Conservation (phyloP, 805 yeast genomes). For the Suhomyces kilbournensis region DNA sequence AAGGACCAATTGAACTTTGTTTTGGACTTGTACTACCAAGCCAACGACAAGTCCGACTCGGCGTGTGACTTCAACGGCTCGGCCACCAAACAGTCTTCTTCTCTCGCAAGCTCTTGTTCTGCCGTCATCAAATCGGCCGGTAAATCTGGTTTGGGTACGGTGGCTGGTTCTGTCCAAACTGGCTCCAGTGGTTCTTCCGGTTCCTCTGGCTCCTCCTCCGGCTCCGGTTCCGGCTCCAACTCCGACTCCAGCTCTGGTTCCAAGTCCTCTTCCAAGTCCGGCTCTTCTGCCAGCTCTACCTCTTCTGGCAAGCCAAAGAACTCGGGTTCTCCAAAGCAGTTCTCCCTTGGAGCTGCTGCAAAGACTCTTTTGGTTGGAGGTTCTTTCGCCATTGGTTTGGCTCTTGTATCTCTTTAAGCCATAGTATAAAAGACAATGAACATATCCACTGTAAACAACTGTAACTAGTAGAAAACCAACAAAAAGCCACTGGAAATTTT, state of each 20-base stretch:
- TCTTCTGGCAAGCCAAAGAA: slow-evolving; percentile 19
- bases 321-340: slow-evolving; percentile 15
- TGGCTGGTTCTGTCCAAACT: slow-evolving; percentile 34
- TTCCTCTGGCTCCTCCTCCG: slow-evolving; percentile 3
- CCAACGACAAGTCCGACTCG: slow-evolving; percentile 19
- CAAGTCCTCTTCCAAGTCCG: slow-evolving; percentile 3
- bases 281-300: slow-evolving; percentile 10
- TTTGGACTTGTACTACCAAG: slow-evolving; percentile 37
- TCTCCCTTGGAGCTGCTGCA: slow-evolving; percentile 15
- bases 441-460: no score
- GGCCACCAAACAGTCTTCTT: slow-evolving; percentile 41
- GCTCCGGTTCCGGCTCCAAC: slow-evolving; percentile 2
- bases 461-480: no score
- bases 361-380: slow-evolving; percentile 22
- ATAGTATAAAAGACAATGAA: not conserved
- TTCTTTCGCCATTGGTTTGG: slow-evolving; percentile 26
- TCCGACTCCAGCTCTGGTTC: slow-evolving; percentile 13
- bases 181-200: slow-evolving; percentile 31
- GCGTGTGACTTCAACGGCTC: slow-evolving; percentile 43
- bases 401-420: slow-evolving; percentile 18
- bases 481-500: no score
- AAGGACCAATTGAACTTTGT: slow-evolving; percentile 38
- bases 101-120: slow-evolving; percentile 54
- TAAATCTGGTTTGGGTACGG: slow-evolving; percentile 60
- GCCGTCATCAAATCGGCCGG: slow-evolving; percentile 66